phyloP scores from a whole-genome alignment of 2,329 filamentous ascomycete genomes.

The Cladosporium sp. region DNA sequence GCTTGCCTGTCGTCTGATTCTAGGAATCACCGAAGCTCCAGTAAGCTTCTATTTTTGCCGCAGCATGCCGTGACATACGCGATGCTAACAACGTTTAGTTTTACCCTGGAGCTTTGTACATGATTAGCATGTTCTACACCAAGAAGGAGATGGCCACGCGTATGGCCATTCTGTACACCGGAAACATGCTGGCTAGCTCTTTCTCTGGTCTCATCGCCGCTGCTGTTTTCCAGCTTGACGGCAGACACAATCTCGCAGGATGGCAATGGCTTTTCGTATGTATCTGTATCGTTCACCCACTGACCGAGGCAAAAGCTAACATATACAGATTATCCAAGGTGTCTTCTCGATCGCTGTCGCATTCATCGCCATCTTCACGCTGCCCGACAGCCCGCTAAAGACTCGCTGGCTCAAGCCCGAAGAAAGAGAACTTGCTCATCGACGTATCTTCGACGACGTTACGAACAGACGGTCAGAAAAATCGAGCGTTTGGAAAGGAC shows the following conservation, averaged over 20 bases:
- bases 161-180: conserved; percentile 7
- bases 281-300: not conserved
- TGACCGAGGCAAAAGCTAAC: no score
- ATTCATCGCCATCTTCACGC: conserved; percentile 52
- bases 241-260: not conserved
- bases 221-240: conserved; percentile 3
- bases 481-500: conserved; percentile 32
- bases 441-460: conserved; percentile 32
- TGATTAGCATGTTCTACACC: conserved; percentile 38
- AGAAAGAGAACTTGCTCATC: conserved; percentile 29
- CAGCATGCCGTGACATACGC: not conserved
- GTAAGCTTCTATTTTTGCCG: no score
- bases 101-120: conserved; percentile 14
- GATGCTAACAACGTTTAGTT: conserved; percentile 1
- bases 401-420: conserved; percentile 42
- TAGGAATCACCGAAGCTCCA: conserved; percentile 17
- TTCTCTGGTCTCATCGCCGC: conserved; percentile 10
- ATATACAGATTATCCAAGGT: conserved; percentile 24
- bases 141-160: conserved; percentile 20
- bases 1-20: conserved; percentile 21
- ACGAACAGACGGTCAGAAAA: conserved; percentile 45
- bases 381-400: conserved; percentile 60
- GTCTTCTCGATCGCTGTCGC: conserved; percentile 56
- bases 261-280: conserved; percentile 12
- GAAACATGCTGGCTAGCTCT: conserved; percentile 6